These are phyloP conservation scores for Novymonas esmeraldas DNA, from an alignment of 208 protist genomes.

Conservation along the genomic window DNA sequence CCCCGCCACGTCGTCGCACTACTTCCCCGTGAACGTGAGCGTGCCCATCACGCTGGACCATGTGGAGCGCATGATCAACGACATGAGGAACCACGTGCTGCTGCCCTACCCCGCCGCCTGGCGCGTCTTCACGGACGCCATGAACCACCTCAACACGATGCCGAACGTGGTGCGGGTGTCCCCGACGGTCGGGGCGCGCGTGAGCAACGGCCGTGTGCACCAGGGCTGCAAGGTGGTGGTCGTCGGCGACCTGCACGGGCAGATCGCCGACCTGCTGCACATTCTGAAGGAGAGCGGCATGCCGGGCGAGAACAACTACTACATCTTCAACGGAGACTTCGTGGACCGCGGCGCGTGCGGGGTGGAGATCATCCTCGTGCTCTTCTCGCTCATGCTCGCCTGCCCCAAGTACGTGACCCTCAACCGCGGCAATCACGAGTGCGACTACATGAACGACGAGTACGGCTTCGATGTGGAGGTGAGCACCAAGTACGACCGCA, in stretches of 20 bases:
- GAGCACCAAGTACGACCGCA: slow-evolving; percentile 97
- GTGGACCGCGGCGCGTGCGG: slow-evolving; percentile 97
- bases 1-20: slow-evolving; percentile 74
- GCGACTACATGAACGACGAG: slow-evolving; percentile 94
- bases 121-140: slow-evolving; percentile 84
- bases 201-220: slow-evolving; percentile 72
- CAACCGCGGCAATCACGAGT: slow-evolving; percentile 97
- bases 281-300: slow-evolving; percentile 83
- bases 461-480: slow-evolving; percentile 99
- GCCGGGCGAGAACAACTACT: slow-evolving; percentile 82
- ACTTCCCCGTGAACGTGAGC: slow-evolving; percentile 63
- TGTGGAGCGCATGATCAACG: slow-evolving; percentile 71
- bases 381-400: slow-evolving; percentile 96
- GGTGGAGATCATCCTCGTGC: slow-evolving; percentile 96
- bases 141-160: slow-evolving; percentile 86
- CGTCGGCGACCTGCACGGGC: slow-evolving; percentile 89
- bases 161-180: slow-evolving; percentile 82
- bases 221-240: slow-evolving; percentile 88
- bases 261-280: slow-evolving; percentile 85
- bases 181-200: slow-evolving; percentile 64
- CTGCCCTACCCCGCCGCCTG: slow-evolving; percentile 84
- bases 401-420: slow-evolving; percentile 94
- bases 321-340: slow-evolving; percentile 97
- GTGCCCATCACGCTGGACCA: slow-evolving; percentile 75
- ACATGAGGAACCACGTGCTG: slow-evolving; percentile 69